phyloP scores from a whole-genome alignment of 2,329 filamentous ascomycete species.

The Botryotinia narcissicola region DNA sequence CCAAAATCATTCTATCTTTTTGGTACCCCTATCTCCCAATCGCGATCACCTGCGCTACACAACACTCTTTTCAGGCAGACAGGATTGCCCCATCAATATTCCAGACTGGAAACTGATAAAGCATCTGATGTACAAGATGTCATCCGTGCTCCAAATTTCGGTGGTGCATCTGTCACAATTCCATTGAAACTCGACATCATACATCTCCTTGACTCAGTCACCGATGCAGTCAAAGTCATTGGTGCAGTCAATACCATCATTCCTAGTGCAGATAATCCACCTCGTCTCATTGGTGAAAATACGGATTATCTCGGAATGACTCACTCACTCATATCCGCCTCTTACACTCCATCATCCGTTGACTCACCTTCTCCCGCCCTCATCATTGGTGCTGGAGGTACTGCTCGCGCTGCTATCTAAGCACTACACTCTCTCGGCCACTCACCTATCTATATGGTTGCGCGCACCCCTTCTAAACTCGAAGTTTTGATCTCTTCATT shows the following conservation, averaged over 20 bases:
- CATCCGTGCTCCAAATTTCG: constrained; percentile 72
- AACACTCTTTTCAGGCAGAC: constrained; percentile 75
- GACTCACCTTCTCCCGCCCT: constrained; percentile 56
- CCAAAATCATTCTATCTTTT: constrained; percentile 81
- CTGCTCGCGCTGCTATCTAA: constrained; percentile 86
- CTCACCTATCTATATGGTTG: constrained; percentile 81
- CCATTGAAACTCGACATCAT: constrained; percentile 91
- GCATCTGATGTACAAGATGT: constrained; percentile 59
- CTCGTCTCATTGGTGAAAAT: constrained; percentile 76
- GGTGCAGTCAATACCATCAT: constrained; percentile 95
- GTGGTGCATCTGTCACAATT: constrained; percentile 93
- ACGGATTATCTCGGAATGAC: constrained; percentile 96
- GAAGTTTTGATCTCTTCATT: constrained; percentile 68
- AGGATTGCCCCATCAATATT: constrained; percentile 84
- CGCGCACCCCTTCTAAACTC: constrained; percentile 70
- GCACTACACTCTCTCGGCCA: constrained; percentile 82
- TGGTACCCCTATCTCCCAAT: constrained; percentile 78
- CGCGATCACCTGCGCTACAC: constrained; percentile 84
- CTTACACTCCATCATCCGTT: constrained; percentile 33
- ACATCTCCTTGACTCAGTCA: constrained; percentile 73
- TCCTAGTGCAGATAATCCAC: constrained; percentile 45
- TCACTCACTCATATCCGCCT: constrained; percentile 56
- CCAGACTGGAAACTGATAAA: constrained; percentile 68
- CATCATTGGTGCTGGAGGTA: constrained; percentile 89
- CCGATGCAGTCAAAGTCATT: constrained; percentile 75